phyloP scores from a whole-genome alignment of 23 red algal species.

The Pyropia yezoensis region DNA sequence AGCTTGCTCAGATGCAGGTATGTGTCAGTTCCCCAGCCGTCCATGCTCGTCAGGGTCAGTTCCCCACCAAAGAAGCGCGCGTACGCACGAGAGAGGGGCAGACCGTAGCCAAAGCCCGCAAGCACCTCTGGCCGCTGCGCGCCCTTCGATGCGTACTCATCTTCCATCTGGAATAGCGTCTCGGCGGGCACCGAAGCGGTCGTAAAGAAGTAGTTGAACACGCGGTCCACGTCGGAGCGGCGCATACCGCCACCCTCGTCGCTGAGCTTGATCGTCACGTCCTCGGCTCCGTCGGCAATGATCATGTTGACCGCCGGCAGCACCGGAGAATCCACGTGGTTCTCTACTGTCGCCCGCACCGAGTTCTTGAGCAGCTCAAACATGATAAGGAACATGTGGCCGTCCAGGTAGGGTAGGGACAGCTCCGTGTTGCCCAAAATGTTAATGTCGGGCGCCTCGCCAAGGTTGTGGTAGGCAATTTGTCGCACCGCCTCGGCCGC shows the following conservation, averaged over 20 bases:
- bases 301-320: slow-evolving; percentile 82
- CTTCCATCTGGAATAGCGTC: slow-evolving; percentile 64
- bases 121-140: slow-evolving; percentile 63
- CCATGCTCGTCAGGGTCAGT: slow-evolving; percentile 79
- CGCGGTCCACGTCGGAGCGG: slow-evolving; percentile 69
- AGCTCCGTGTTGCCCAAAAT: slow-evolving; percentile 76
- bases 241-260: slow-evolving; percentile 96
- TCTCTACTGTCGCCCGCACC: slow-evolving; percentile 74
- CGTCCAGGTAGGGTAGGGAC: slow-evolving; percentile 88
- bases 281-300: slow-evolving; percentile 92
- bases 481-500: slow-evolving; percentile 53
- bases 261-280: slow-evolving; percentile 96
- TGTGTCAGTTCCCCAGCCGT: slow-evolving; percentile 93
- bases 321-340: slow-evolving; percentile 48
- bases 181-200: slow-evolving; percentile 84
- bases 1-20: slow-evolving; percentile 93
- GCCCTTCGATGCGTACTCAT: slow-evolving; percentile 10
- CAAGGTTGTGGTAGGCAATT: slow-evolving; percentile 78
- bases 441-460: slow-evolving; percentile 62
- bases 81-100: slow-evolving; percentile 84
- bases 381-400: slow-evolving; percentile 71
- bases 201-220: slow-evolving; percentile 96
- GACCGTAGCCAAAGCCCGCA: slow-evolving; percentile 95
- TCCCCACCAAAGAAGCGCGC: slow-evolving; percentile 96
- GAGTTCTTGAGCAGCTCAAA: slow-evolving; percentile 86